These are phyloP conservation scores for Chrysoporthe austroafricana DNA, from an alignment of 2,329 filamentous ascomycete genomes.

Conservation along the genomic window DNA sequence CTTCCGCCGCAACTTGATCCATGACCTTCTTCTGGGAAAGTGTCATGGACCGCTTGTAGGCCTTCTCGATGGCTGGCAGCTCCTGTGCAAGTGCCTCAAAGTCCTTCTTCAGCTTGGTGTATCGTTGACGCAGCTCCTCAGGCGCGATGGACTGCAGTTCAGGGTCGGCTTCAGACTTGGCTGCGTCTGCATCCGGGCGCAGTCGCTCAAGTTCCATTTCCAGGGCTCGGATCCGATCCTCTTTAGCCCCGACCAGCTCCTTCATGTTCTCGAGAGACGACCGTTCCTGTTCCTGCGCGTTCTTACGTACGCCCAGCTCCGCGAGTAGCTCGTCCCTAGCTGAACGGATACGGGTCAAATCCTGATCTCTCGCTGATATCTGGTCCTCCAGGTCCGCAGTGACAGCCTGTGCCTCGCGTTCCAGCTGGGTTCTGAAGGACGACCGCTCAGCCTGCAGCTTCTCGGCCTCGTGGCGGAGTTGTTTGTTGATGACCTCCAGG, in stretches of 20 bases:
- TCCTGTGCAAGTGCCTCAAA: conserved; percentile 86
- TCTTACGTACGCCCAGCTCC: conserved; percentile 79
- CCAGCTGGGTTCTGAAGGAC: conserved; percentile 77
- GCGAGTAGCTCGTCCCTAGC: conserved; percentile 83
- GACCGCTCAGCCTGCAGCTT: conserved; percentile 85
- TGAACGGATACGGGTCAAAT: conserved; percentile 83
- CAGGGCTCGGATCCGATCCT: conserved; percentile 78
- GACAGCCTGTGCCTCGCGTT: conserved; percentile 75
- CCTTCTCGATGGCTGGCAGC: conserved; percentile 84
- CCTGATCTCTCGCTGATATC: conserved; percentile 78
- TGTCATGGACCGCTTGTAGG: conserved; percentile 86
- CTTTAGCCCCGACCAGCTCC: conserved; percentile 78
- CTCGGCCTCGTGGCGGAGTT: conserved; percentile 81
- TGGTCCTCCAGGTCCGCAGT: conserved; percentile 82
- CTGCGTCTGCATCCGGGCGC: conserved; percentile 51
- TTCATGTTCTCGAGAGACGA: conserved; percentile 73
- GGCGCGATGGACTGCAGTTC: conserved; percentile 62
- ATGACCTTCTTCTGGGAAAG: conserved; percentile 85
- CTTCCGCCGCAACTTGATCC: conserved; percentile 76
- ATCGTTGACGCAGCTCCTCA: conserved; percentile 75
- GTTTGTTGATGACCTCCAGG: conserved; percentile 84
- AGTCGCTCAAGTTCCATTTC: conserved; percentile 83
- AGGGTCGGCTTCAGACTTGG: conserved; percentile 48
- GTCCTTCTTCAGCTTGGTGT: conserved; percentile 75
- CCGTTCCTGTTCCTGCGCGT: conserved; percentile 76